Evolutionary conservation across 495 filamentous ascomycete genomes (phyloP), one percentile per base, ranked within the genome.

Genomic region (Neohortaea acidophila): DNA sequence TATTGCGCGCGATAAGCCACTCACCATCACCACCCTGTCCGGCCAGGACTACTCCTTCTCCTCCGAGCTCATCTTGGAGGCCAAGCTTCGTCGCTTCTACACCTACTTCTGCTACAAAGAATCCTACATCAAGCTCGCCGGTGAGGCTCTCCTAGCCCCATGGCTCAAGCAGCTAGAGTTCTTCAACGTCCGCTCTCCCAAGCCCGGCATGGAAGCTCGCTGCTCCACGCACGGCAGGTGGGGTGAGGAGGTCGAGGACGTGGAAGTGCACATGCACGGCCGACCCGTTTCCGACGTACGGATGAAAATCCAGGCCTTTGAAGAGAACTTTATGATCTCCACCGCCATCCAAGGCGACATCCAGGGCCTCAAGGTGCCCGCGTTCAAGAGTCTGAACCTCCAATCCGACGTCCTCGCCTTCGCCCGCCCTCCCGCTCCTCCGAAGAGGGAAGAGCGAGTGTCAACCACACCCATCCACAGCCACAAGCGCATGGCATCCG

Each of bases 91-190:
- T 2, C 62, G 74, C 4, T 94, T 94, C 57, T 93, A 89, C 51
- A 74, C 84, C 2, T 80, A 79, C 47, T 94, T 83, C 82, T 83
- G 78, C 38, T 65, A 89, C 38, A 81, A 89, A 48, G 85, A 94
- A 60, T 81, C 85, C 0, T 94, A 85, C 59, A 73, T 94, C 45
- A 94, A 94, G 68, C 73, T 94, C 70, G 84, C 81, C 7, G 85
- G 85, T 21, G 84, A 92, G 48, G 85, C 82, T 13, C 62, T 94
- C 33, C 60, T 92, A 23, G 84, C 84, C 2, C 63, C 68, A 2
- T 93, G 84, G 84, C 55, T 93, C 38, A 62, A 65, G 37, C 64
- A 77, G 14, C 51, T 84, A 26, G 73, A 81, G 44, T 83, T 87
- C 39, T 55, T 61, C 32, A 68, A 79, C 39, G 75, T 81, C 5